Evolutionary conservation across 192 early-diverging fungal genomes (phyloP).

Genomic region (Mortierella claussenii): DNA sequence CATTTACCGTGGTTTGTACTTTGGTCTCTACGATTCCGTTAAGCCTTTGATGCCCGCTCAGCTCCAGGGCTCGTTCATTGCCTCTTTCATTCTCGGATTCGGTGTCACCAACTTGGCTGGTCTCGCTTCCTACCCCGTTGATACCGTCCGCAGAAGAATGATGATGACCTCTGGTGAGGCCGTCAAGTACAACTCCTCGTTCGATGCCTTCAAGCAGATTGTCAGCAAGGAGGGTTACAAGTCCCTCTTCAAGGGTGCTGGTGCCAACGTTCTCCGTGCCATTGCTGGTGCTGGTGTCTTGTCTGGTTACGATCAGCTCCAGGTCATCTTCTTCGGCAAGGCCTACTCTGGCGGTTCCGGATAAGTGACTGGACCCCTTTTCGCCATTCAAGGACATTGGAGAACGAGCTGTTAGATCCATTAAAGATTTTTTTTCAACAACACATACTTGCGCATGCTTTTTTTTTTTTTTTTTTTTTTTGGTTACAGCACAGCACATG

Average conservation of each 20-base stretch:
- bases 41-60: constrained; percentile 53
- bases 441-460: too few species aligned
- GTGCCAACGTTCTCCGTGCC: constrained; percentile 99
- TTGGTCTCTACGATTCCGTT: constrained; percentile 75
- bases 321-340: constrained; percentile 63
- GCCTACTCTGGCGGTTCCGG: constrained; percentile 56
- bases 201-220: constrained; percentile 91
- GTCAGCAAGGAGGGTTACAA: constrained; percentile 89
- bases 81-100: constrained; percentile 75
- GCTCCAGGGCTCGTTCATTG: constrained; percentile 50
- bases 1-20: constrained; percentile 64
- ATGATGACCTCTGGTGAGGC: constrained; percentile 94
- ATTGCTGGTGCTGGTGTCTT: constrained; percentile 96
- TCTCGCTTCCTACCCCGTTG: constrained; percentile 95
- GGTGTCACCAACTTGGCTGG: constrained; percentile 87
- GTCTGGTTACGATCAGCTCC: constrained; percentile 85
- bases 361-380: constrained; percentile 16
- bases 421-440: too few species aligned
- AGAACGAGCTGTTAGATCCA: too few species aligned
- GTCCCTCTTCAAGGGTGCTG: constrained; percentile 99
- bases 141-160: constrained; percentile 98
- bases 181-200: constrained; percentile 87
- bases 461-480: too few species aligned
- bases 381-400: neutral
- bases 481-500: too few species aligned